Conservation (phyloP, 78 protist species). For the Chrysochromulina parva region DNA sequence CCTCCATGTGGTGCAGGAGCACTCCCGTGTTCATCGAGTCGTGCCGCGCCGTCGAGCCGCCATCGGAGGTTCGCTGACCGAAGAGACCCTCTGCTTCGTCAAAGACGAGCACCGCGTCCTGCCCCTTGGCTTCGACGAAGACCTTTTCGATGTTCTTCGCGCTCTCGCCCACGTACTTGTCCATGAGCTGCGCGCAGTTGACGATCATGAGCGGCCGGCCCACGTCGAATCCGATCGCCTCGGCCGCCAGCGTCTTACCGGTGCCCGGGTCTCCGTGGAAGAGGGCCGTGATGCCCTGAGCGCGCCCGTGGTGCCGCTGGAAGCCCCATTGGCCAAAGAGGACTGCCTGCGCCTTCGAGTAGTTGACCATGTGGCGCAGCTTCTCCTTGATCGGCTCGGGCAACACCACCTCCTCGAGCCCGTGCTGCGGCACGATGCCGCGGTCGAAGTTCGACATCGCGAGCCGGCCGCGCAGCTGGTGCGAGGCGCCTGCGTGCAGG, state of each 20-base stretch:
- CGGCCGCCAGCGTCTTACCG: constrained; percentile 66
- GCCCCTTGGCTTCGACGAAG: constrained; percentile 49
- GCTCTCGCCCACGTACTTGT: constrained; percentile 53
- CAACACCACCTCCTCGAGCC: constrained; percentile 51
- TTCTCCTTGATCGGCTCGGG: not conserved
- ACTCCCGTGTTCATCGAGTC: constrained; percentile 21
- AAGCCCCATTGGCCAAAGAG: constrained; percentile 70
- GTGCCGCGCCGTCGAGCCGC: constrained; percentile 34
- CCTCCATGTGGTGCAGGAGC: constrained; percentile 60
- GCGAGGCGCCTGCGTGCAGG: constrained; percentile 53
- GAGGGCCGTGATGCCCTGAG: constrained; percentile 45
- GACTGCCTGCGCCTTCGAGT: constrained; percentile 61
- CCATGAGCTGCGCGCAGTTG: constrained; percentile 45
- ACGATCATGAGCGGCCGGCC: constrained; percentile 50
- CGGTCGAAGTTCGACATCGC: constrained; percentile 50
- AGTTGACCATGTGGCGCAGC: constrained; percentile 55
- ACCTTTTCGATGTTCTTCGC: constrained; percentile 49
- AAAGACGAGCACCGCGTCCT: constrained; percentile 61
- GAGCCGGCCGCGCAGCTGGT: constrained; percentile 58
- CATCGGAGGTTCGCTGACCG: not conserved
- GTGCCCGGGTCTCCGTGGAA: constrained; percentile 67
- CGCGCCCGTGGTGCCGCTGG: constrained; percentile 31
- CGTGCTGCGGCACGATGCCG: constrained; percentile 55
- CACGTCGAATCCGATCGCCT: constrained; percentile 61
- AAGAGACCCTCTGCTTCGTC: constrained; percentile 64